Evolutionary conservation across 345 rosid genomes (phyloP), one percentile per base, ranked within the genome.

Genomic region (Noccaea caerulescens): DNA sequence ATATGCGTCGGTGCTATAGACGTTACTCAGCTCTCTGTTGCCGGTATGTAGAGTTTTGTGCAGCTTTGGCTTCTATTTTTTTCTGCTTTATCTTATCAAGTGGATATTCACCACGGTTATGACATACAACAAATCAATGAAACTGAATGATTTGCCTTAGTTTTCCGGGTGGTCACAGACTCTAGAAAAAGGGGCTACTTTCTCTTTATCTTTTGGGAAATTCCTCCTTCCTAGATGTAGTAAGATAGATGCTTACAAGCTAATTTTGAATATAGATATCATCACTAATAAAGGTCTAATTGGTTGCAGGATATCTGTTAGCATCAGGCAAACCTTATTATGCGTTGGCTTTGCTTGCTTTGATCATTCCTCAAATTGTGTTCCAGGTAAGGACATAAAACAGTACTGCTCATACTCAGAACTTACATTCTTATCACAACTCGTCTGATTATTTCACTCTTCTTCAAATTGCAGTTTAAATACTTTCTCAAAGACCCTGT

Each of bases 1-100:
- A 94, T 94, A 10, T 88, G 99, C 76, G 97, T 91, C 66, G 93
- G 97, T n/a, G 97, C 97, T 43, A 89, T 94, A 36, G 97, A 94
- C 82, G 65, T 94, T 72, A 94, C 97, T 53, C 99, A 94, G 71
- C 46, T 91, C 77, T 91, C 99, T 58, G 86, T 91, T 41, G 96
- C 96, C 36, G 99, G 99, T 94, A 89, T 39, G 66, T 67, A 55
- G 6, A 12, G 13, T 18, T 57, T 47, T 32, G 16, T 36, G 13
- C 32, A 34, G 6, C 1, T 66, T 3, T 36, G 6, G 14, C 32
- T 66, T 74, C 53, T 30, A 30, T 39, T 10, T 55, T 55, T 30
- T 27, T 42, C 14, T 63, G 4, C 10, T 20, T 63, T 0, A 30
- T 50, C 46, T 53, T 52, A 41, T 60, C 60, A 51, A 41, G 20